Conservation (phyloP, 2,329 filamentous ascomycete species). For the Nannizzia gypsea region DNA sequence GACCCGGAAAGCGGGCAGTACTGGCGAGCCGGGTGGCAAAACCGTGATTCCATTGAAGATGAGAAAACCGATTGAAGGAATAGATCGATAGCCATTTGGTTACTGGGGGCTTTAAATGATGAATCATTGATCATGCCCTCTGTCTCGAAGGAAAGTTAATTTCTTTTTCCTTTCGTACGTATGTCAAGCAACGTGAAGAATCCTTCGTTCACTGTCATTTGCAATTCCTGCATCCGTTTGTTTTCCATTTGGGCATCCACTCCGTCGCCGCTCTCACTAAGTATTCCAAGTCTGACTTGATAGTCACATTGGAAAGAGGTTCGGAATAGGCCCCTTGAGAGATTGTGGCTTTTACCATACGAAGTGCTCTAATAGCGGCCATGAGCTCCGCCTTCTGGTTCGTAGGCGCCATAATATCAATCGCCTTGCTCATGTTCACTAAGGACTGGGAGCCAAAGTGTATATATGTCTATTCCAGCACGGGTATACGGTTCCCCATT, state of each 20-base stretch:
- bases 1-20: too few species aligned
- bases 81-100: too few species aligned
- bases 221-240: not conserved
- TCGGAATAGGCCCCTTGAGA: not conserved
- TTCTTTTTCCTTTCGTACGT: too few species aligned
- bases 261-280: not conserved
- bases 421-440: not conserved
- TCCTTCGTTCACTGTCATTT: not conserved
- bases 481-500: not conserved
- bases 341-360: not conserved
- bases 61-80: too few species aligned
- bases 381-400: not conserved
- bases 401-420: not conserved
- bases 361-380: not conserved
- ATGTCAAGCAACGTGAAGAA: not conserved
- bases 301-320: not conserved
- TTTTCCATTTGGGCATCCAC: not conserved
- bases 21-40: too few species aligned
- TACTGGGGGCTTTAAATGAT: too few species aligned
- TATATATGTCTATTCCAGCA: not conserved
- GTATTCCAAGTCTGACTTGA: not conserved
- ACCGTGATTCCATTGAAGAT: too few species aligned
- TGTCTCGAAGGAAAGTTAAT: too few species aligned
- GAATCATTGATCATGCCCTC: too few species aligned
- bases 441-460: not conserved